Evolutionary conservation across 129 eudicot species (phyloP).

Genomic region (Saussurea involucrata): DNA sequence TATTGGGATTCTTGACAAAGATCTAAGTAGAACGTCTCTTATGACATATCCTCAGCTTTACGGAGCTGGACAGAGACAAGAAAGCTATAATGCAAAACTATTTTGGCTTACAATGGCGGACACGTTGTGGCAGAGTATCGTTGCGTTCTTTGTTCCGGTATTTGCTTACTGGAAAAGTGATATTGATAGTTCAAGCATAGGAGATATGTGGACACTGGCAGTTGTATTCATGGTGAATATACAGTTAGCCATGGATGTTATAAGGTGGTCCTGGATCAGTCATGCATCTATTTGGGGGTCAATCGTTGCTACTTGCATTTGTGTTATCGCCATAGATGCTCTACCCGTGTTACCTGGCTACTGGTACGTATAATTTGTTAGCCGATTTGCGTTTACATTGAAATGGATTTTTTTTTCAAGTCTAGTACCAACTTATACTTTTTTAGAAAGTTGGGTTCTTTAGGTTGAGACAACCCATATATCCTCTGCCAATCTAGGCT

Average conservation of each 20-base stretch:
- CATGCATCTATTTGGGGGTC: constrained; percentile 92
- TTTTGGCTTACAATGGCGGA: constrained; percentile 86
- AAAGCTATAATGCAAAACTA: constrained; percentile 60
- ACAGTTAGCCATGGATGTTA: constrained; percentile 89
- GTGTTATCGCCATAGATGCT: constrained; percentile 72
- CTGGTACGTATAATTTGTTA: constrained; percentile 56
- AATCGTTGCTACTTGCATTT: constrained; percentile 66
- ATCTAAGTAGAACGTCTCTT: constrained; percentile 66
- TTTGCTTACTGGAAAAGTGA: constrained; percentile 68
- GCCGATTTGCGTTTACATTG: neutral
- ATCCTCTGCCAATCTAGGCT: too few species aligned
- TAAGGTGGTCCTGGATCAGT: constrained; percentile 80
- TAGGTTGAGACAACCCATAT: too few species aligned
- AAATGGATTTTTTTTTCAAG: neutral
- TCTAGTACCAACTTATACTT: too few species aligned
- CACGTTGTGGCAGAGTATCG: constrained; percentile 90
- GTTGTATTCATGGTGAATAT: constrained; percentile 77
- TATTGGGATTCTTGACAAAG: constrained; percentile 91
- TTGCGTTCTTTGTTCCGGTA: constrained; percentile 63
- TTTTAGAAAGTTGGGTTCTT: too few species aligned
- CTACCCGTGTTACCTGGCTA: constrained; percentile 68
- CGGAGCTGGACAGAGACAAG: constrained; percentile 82
- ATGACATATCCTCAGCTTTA: constrained; percentile 75
- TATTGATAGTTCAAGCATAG: constrained; percentile 70
- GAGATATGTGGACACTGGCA: constrained; percentile 92